Evolutionary conservation across 1,284 basidiomycete genomes (phyloP), one percentile per base, ranked within the genome.

Genomic region (Melampsora americana): DNA sequence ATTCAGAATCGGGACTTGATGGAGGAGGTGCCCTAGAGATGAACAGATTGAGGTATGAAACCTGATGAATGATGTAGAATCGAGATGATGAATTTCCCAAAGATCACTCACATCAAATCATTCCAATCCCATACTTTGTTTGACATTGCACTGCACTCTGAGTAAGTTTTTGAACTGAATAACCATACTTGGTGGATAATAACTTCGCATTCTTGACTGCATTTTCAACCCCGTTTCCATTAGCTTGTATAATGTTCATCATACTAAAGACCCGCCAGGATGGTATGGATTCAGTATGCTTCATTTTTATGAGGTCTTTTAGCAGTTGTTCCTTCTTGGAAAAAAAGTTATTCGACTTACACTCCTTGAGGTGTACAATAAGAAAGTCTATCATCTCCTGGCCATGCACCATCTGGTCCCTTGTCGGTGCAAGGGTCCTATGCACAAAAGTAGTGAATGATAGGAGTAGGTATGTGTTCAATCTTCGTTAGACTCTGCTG

Each of bases 201-300:
- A 42, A 42, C 39, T 42, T 42, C 39, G 39, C 39, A 42, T 42
- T 42, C 39, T 42, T 42, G 6, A 42, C 39, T 12, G 6, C 39
- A 42, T 42, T 42, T 5, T 42, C 39, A 12, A 42, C 39, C 6
- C 6, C 39, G 11, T 42, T 42, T 42, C 69, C 69, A 46, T 62
- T 42, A 20, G 69, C 69, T 35, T 60, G 59, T 18, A 71, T 71
- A 14, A 71, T 71, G 62, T 71, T 71, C 12, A 6, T 61, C 69
- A 70, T 62, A 7, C 69, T 70, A 20, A 2, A 12, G 18, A 12
- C 3, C 5, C 5, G 12, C 18, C n/a, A 16, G 32, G 28, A 32
- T 68, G n/a, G 32, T 39, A 46, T n/a, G n/a, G 18, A 20, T 26
- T 44, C 35, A 48, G 16, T 1, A 26, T 48, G 26, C 9, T 2